Evolutionary conservation across 2,329 filamentous ascomycete species (phyloP), one percentile per base, ranked within the genome.

Genomic region (Claviceps sp.): DNA sequence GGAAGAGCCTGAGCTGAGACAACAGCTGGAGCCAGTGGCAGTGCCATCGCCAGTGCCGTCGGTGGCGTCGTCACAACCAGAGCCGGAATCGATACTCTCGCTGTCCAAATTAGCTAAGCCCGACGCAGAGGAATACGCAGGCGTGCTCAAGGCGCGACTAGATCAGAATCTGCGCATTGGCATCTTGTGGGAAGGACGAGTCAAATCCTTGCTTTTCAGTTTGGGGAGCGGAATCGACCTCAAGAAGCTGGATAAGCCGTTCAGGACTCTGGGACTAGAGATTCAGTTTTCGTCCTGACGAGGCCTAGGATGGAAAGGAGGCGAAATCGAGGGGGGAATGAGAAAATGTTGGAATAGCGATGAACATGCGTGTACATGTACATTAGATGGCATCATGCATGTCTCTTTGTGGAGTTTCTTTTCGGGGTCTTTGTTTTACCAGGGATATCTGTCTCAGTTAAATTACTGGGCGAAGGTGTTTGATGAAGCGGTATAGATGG

Each of bases 201-300:
- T 94, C 54, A 95, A 97, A 71, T 91, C 95, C 58, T 72, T 98
- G 54, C 76, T 98, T 53, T 94, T 97, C 65, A 95, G 89, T 60
- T 75, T 95, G 43, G 93, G 93, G 9, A 88, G 89, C 53, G 87
- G 82, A 49, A 81, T 98, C 52, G 89, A 95, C 63, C 75, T 93
- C 62, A 82, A 81, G 62, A 81, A 79, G 61, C 74, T 82, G 57
- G 86, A 90, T 64, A 84, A 87, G 62, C 84, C 88, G 41, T 85
- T 93, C 62, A 78, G 85, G 55, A 85, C 80, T 5, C 72, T 93
- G 52, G 87, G 87, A 13, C 67, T 93, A 52, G 87, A 91, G 68
- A 74, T 93, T 45, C 87, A 90, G 63, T 93, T 89, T 68, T 91
- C 87, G 11, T 89, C 85, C 24, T 89, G 72, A 83, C 3, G 22